phyloP scores from a whole-genome alignment of 441 rosid species.

The Brassica hybrid region DNA sequence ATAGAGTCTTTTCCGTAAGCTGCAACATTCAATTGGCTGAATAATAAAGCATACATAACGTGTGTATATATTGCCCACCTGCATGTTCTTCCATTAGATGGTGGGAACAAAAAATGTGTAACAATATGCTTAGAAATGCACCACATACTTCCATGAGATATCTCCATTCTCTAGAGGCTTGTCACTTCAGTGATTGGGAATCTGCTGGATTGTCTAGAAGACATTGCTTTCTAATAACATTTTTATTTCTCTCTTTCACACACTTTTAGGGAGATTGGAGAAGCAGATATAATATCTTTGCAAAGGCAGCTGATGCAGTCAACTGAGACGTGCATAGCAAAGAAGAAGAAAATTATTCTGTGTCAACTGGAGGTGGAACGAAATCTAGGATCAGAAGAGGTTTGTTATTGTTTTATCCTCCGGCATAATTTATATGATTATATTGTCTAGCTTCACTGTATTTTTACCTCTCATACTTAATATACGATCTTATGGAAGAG shows the following conservation, averaged over 20 bases:
- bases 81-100: neutral
- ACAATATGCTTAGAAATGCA: too few relatives aligned
- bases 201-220: too few relatives aligned
- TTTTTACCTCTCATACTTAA: conserved; percentile 13
- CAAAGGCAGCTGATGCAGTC: conserved; percentile 98
- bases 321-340: conserved; percentile 82
- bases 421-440: neutral
- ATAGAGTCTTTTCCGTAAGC: neutral
- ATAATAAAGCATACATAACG: neutral
- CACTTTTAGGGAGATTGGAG: conserved; percentile 38
- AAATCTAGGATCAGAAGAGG: conserved; percentile 90
- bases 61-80: neutral
- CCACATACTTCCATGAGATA: too few relatives aligned
- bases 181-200: too few relatives aligned
- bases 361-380: conserved; percentile 92
- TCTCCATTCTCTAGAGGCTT: too few relatives aligned
- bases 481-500: conserved; percentile 12
- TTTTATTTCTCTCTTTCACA: too few relatives aligned
- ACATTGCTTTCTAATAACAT: too few relatives aligned
- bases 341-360: conserved; percentile 93
- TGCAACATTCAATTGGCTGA: neutral
- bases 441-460: neutral
- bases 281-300: conserved; percentile 85
- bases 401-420: conserved; percentile 35
- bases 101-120: neutral